A percentile compares a stretch with the other conserved stretches of the same genome.
Evolutionary conservation across 441 rosid genomes (phyloP).

Genomic region (Codiaeum variegatum): DNA sequence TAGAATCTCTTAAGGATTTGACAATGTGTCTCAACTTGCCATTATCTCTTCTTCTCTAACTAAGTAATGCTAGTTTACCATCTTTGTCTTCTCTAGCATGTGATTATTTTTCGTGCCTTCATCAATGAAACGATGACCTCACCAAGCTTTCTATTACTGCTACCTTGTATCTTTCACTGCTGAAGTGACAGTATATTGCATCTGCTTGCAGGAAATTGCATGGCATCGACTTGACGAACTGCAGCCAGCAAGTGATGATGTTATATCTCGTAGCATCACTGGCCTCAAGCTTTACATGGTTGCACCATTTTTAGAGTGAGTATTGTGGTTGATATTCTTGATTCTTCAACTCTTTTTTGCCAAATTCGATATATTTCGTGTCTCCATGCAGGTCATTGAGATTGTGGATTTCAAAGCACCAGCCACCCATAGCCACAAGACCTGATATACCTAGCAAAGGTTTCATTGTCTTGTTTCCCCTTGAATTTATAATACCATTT

Average conservation of each 20-base stretch:
- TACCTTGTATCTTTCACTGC: background rate
- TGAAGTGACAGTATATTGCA: constrained; percentile 13
- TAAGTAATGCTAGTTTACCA: too few relatives aligned
- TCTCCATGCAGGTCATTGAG: constrained; percentile 56
- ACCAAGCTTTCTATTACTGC: background rate
- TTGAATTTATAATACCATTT: constrained; percentile 3
- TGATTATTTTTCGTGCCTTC: background rate
- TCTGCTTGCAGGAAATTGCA: constrained; percentile 73
- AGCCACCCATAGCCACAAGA: constrained; percentile 52
- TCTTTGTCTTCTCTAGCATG: background rate
- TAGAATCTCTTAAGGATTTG: background rate
- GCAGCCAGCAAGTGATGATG: constrained; percentile 64
- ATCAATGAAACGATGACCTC: background rate
- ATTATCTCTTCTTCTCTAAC: background rate
- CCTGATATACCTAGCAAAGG: constrained; percentile 68
- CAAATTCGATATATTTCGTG: constrained; percentile 16
- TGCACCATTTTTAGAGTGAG: constrained; percentile 88
- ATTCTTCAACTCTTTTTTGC: background rate
- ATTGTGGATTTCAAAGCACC: constrained; percentile 67
- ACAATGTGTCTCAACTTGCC: background rate
- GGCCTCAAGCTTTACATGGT: constrained; percentile 97
- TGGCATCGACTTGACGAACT: constrained; percentile 93
- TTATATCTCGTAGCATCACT: constrained; percentile 77
- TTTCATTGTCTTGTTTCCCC: constrained; percentile 20
- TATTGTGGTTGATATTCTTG: constrained; percentile 15